Conservation (phyloP, 495 filamentous ascomycete genomes). For the Penicillium dipodomyicola region DNA sequence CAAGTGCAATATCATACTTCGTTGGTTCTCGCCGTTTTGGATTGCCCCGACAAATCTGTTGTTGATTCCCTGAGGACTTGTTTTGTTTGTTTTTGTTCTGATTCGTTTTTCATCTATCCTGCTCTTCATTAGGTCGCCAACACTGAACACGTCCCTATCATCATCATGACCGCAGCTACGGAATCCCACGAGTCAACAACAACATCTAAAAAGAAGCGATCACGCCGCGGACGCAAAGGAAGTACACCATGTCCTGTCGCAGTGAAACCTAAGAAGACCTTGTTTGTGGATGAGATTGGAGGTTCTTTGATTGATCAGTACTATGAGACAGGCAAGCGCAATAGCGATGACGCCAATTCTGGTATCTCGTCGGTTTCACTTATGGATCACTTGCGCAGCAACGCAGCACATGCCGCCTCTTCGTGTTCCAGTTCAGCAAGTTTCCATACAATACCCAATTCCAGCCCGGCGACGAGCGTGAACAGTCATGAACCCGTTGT, state of each 20-base stretch:
- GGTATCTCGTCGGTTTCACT: slow-evolving; percentile 11
- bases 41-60: background rate
- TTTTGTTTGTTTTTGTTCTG: background rate
- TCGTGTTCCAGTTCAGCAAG: slow-evolving; percentile 19
- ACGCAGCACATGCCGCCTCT: slow-evolving; percentile 3
- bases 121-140: background rate
- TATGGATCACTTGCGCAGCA: slow-evolving; percentile 24
- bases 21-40: background rate
- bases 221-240: slow-evolving; percentile 12
- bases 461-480: slow-evolving; percentile 18
- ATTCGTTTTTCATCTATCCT: background rate
- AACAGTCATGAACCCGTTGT: slow-evolving; percentile 9
- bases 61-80: background rate
- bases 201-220: slow-evolving; percentile 21
- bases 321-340: slow-evolving; percentile 8
- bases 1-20: slow-evolving; percentile 1
- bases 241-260: slow-evolving; percentile 6
- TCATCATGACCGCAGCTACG: background rate
- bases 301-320: slow-evolving; percentile 24
- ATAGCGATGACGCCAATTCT: slow-evolving; percentile 1
- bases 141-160: background rate
- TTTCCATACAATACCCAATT: slow-evolving; percentile 13
- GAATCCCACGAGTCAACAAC: background rate
- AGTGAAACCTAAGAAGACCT: slow-evolving; percentile 15
- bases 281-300: slow-evolving; percentile 26